A percentile compares a stretch with the other conserved stretches of the same genome.
phyloP scores from a whole-genome alignment of 106 monocot species.

The Triglochin maritima region DNA sequence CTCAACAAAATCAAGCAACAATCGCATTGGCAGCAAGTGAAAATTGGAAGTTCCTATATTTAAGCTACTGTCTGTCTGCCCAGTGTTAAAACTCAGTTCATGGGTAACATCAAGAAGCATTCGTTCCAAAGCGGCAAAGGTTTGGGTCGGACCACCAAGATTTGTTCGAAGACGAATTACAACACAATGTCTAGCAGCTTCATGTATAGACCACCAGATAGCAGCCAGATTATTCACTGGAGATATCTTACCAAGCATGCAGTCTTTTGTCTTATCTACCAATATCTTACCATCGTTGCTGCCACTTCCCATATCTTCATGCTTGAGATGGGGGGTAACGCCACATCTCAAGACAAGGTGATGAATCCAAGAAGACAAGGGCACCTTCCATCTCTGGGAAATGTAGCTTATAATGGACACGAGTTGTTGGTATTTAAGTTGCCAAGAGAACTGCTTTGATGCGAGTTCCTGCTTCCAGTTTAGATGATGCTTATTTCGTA shows the following conservation, averaged over 20 bases:
- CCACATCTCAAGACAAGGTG: conserved; percentile 60
- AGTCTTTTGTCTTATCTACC: conserved; percentile 24
- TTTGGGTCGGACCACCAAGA: conserved; percentile 85
- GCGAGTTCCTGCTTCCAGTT: conserved; percentile 66
- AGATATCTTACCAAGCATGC: conserved; percentile 42
- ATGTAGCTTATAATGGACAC: conserved; percentile 82
- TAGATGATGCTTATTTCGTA: conserved; percentile 15
- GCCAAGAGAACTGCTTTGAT: conserved; percentile 41
- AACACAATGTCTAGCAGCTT: conserved; percentile 73
- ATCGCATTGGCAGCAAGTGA: conserved; percentile 77
- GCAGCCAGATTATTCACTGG: conserved; percentile 75
- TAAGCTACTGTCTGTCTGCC: conserved; percentile 42
- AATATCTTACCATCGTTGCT: conserved; percentile 13
- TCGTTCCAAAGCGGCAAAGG: conserved; percentile 95
- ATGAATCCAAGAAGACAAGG: conserved; percentile 83
- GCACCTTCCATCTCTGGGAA: conserved; percentile 79
- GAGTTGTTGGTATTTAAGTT: conserved; percentile 70
- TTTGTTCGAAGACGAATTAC: conserved; percentile 86
- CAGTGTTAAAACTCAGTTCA: conserved; percentile 43
- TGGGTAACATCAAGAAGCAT: conserved; percentile 91
- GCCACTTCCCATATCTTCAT: conserved; percentile 28
- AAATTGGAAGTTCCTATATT: conserved; percentile 44
- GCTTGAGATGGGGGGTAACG: conserved; percentile 20
- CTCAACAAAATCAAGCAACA: conserved; percentile 89
- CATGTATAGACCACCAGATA: conserved; percentile 89